Base-by-base conservation (phyloP, 1,284 basidiomycete species). In the Thelephora terrestris region DNA sequence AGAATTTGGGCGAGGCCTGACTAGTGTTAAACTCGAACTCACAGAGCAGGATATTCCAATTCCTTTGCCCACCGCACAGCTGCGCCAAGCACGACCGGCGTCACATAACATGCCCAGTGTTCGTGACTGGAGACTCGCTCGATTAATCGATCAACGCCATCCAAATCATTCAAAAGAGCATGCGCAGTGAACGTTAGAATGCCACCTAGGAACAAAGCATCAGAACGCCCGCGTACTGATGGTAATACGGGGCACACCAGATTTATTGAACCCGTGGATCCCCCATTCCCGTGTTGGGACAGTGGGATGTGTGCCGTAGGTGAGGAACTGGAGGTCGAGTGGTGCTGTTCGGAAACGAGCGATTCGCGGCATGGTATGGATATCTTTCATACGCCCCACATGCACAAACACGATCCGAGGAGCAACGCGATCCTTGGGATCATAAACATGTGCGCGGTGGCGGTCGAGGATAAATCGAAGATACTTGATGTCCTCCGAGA, bases 161-260 rank as follows among this genome's bases (percentile, higher is more conserved):
- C 47, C 3, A 75, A 73, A 55, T 81, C 67, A 36, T 74, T 70
- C 7, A 69, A 52, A 45, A 86, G 67, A n/a, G 75, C 78, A 46
- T 64, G 63, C 2, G 81, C 69, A 10, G 78, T 80, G 51, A 87
- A 81, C 1, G 81, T 84, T 1, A 78, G 68, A 52, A 86, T 60
- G 4, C 84, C 84, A 45, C 84, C 85, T 87, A 50, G 12, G 35
- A 47, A 14, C 32, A 6, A 2, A 34, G 46, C n/a, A 18, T 45
- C 16, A 14, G 34, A 32, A 14, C 40, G 24, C 25, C 46, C 47
- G n/a, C 46, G 36, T 32, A 48, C 14, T 46, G 21, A 24, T 9
- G 14, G 10, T 45, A 57, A 64, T 5, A 23, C n/a, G 14, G 9
- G 47, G 54, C 61, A 21, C 55, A 85, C 84, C 84, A 52, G 76